phyloP scores from a whole-genome alignment of 2,329 filamentous ascomycete species.

The Clonostachys chloroleuca region DNA sequence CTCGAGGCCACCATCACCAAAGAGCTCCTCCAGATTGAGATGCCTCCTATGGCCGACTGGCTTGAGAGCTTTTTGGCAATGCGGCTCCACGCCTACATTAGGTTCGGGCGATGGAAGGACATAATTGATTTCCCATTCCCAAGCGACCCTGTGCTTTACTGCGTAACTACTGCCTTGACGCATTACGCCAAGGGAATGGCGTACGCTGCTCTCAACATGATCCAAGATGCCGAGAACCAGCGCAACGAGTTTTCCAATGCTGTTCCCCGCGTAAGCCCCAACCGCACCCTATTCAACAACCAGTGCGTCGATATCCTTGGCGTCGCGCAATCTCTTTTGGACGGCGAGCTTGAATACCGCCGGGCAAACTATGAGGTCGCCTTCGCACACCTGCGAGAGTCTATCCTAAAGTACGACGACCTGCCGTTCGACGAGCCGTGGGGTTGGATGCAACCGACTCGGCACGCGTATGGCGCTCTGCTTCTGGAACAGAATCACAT shows the following conservation, averaged over 20 bases:
- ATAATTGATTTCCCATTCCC: constrained; percentile 54
- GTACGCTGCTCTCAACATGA: constrained; percentile 49
- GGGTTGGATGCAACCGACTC: constrained; percentile 74
- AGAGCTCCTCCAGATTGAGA: constrained; percentile 56
- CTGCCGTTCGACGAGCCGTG: constrained; percentile 72
- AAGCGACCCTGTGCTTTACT: constrained; percentile 56
- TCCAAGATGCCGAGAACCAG: constrained; percentile 50
- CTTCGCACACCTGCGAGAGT: constrained; percentile 51
- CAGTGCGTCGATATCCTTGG: constrained; percentile 50
- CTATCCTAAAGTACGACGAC: constrained; percentile 55
- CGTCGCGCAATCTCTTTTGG: constrained; percentile 63
- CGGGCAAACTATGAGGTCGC: constrained; percentile 51
- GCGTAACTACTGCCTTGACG: constrained; percentile 62
- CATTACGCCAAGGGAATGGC: constrained; percentile 69
- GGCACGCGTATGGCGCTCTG: constrained; percentile 68
- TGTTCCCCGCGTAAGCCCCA: constrained; percentile 44
- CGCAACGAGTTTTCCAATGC: constrained; percentile 46
- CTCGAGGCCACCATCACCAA: constrained; percentile 62
- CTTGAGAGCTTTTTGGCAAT: constrained; percentile 67
- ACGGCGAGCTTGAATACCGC: constrained; percentile 71
- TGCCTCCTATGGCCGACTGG: constrained; percentile 76
- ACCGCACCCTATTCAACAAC: constrained; percentile 46
- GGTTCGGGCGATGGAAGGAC: constrained; percentile 70
- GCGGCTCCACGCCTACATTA: constrained; percentile 64
- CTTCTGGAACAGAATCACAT: constrained; percentile 61